Percentiles rank a stretch among this genome's conserved stretches.
phyloP scores from a whole-genome alignment of 192 early-diverging fungal species.

The Dissophora globulifera region DNA sequence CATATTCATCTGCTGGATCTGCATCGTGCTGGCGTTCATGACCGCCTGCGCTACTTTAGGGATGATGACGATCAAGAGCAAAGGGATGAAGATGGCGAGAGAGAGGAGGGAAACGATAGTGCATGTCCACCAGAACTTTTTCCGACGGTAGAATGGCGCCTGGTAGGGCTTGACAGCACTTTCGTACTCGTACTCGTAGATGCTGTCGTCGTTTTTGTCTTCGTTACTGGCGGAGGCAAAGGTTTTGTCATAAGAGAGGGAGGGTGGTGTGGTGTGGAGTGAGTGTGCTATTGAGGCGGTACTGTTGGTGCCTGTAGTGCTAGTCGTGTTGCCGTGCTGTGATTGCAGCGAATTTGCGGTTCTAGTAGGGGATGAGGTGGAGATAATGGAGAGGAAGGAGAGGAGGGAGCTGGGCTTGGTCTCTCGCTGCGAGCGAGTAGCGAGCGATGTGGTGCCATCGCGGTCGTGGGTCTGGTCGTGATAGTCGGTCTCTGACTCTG shows the following conservation, averaged over 20 bases:
- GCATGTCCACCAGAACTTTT: constrained; percentile 62
- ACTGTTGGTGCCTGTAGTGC: too few species aligned
- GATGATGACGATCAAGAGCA: constrained; percentile 61
- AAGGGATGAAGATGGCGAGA: constrained; percentile 53
- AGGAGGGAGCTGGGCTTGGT: too few species aligned
- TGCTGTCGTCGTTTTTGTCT: background rate
- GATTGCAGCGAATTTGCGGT: too few species aligned
- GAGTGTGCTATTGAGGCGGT: too few species aligned
- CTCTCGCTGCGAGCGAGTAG: too few species aligned
- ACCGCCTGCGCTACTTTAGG: constrained; percentile 59
- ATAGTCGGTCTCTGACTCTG: constrained; percentile 24
- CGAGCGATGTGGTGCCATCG: constrained; percentile 2
- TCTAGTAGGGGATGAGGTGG: background rate
- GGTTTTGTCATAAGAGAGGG: background rate
- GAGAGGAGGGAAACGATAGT: constrained; percentile 38
- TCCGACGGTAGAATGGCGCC: constrained; percentile 55
- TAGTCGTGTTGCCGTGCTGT: too few species aligned
- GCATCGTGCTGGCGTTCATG: constrained; percentile 56
- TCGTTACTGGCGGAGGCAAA: background rate
- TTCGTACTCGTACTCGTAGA: constrained; percentile 27
- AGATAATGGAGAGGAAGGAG: constrained; percentile 9
- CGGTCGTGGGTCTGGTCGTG: constrained; percentile 16
- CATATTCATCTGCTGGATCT: constrained; percentile 51
- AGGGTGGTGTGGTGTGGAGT: background rate
- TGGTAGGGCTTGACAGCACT: constrained; percentile 27